A percentile compares a stretch with the other conserved stretches of the same genome.
phyloP scores from a whole-genome alignment of 176 grass and related monocot genomes.

The Carex parvula region DNA sequence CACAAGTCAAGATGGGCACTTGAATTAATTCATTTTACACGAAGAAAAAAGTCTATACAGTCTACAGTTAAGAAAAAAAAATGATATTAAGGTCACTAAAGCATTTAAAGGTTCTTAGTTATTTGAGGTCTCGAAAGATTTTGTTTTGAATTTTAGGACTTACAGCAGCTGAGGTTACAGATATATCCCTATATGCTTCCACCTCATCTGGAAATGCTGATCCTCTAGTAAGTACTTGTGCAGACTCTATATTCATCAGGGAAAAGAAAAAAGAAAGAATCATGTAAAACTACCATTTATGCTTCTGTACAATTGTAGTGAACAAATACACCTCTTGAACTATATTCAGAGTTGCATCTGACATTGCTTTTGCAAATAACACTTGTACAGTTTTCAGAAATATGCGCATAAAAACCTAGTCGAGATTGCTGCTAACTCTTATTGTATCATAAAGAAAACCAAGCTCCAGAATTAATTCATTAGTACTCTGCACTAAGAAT shows the following conservation, averaged over 20 bases:
- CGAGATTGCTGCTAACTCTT: not conserved
- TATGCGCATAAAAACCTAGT: not conserved
- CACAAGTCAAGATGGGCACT: constrained; percentile 1
- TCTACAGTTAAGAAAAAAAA: constrained; percentile 9
- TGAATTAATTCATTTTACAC: not conserved
- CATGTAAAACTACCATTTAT: not conserved
- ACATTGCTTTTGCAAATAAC: not conserved
- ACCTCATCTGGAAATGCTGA: constrained; percentile 81
- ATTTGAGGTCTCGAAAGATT: not conserved
- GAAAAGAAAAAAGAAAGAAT: not conserved
- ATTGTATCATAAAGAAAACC: not conserved
- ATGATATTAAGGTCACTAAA: not conserved
- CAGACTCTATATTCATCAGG: constrained; percentile 41
- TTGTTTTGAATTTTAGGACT: constrained; percentile 35
- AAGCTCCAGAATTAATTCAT: not conserved
- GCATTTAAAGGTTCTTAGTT: not conserved
- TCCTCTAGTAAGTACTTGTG: constrained; percentile 79
- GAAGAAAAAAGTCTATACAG: not conserved
- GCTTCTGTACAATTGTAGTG: not conserved
- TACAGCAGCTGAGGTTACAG: constrained; percentile 79
- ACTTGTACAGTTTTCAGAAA: not conserved
- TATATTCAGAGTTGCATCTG: not conserved
- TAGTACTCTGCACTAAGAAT: not conserved
- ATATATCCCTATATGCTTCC: constrained; percentile 75
- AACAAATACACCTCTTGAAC: not conserved